A percentile compares a stretch with the other conserved stretches of the same genome.
Evolutionary conservation across 371 early-diverging fungal genomes (phyloP).

Genomic region (Rhizopus delemar): DNA sequence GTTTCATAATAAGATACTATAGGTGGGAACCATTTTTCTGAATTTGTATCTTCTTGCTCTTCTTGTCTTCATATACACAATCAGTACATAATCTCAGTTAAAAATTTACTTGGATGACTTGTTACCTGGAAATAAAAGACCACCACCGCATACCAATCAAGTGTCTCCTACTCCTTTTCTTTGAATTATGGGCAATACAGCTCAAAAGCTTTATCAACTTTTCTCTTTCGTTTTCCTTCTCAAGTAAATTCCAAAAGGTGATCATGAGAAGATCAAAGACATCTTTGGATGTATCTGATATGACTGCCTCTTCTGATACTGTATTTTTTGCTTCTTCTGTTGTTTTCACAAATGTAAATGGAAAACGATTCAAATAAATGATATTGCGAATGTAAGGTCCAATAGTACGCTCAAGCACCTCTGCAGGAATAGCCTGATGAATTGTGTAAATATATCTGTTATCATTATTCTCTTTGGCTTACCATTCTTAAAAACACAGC

Average conservation of each 20-base stretch:
- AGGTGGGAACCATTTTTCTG: conserved; percentile 20
- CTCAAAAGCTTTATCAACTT: conserved; percentile 30
- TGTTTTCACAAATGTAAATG: conserved; percentile 6
- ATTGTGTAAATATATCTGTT: neutral
- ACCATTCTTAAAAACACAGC: conserved; percentile 44
- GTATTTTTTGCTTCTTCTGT: conserved; percentile 5
- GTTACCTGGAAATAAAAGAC: conserved; percentile 39
- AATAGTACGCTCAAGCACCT: conserved; percentile 31
- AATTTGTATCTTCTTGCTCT: neutral
- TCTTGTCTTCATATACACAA: neutral
- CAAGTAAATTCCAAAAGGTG: conserved; percentile 28
- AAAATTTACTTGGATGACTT: no score
- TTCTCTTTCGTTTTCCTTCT: conserved; percentile 18
- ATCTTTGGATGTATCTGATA: conserved; percentile 27
- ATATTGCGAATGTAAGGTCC: conserved; percentile 30
- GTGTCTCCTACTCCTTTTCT: conserved; percentile 23
- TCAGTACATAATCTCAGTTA: neutral
- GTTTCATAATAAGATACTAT: conserved; percentile 17
- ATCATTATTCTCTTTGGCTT: conserved; percentile 4
- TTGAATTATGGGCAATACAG: conserved; percentile 24
- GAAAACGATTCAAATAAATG: conserved; percentile 5
- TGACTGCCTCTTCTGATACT: conserved; percentile 13
- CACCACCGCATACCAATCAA: conserved; percentile 45
- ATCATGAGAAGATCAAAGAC: conserved; percentile 32
- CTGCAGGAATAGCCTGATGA: conserved; percentile 37